Evolutionary conservation across 371 early-diverging fungal species (phyloP).

Genomic region (Mortierella sp.): DNA sequence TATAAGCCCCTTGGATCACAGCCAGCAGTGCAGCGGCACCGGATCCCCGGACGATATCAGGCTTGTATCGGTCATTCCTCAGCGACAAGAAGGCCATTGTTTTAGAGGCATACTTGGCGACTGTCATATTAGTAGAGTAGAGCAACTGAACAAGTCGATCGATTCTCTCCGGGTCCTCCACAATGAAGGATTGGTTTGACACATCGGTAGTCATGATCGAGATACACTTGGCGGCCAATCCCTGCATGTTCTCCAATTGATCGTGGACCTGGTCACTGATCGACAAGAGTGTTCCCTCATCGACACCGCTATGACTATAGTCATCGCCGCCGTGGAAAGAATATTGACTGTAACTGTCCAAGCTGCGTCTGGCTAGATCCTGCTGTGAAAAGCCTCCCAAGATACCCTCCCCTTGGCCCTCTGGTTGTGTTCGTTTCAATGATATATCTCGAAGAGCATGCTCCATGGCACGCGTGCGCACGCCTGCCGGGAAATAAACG

Average conservation of each 20-base stretch:
- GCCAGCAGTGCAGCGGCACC: slow-evolving; percentile 59
- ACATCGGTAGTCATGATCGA: slow-evolving; percentile 37
- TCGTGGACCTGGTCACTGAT: slow-evolving; percentile 39
- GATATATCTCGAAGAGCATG: slow-evolving; percentile 28
- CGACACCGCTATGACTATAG: slow-evolving; percentile 1
- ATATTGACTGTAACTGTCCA: background rate
- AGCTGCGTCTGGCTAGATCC: background rate
- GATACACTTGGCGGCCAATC: slow-evolving; percentile 39
- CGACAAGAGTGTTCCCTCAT: slow-evolving; percentile 19
- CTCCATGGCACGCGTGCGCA: slow-evolving; percentile 46
- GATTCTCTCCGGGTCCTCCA: slow-evolving; percentile 48
- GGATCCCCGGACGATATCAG: slow-evolving; percentile 59
- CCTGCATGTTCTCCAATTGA: slow-evolving; percentile 44
- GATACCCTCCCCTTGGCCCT: background rate
- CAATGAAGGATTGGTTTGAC: slow-evolving; percentile 44
- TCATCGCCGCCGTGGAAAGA: background rate
- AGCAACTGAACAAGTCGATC: slow-evolving; percentile 42
- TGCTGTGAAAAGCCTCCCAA: background rate
- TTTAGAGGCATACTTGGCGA: slow-evolving; percentile 66
- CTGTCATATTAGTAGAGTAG: slow-evolving; percentile 40
- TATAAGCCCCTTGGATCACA: slow-evolving; percentile 31
- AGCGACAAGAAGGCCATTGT: slow-evolving; percentile 69
- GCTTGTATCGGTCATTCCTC: slow-evolving; percentile 68
- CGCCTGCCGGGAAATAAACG: slow-evolving; percentile 46
- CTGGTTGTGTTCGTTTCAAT: background rate